Evolutionary conservation across 257 asterid species (phyloP).

Genomic region (Solanum chaucha): DNA sequence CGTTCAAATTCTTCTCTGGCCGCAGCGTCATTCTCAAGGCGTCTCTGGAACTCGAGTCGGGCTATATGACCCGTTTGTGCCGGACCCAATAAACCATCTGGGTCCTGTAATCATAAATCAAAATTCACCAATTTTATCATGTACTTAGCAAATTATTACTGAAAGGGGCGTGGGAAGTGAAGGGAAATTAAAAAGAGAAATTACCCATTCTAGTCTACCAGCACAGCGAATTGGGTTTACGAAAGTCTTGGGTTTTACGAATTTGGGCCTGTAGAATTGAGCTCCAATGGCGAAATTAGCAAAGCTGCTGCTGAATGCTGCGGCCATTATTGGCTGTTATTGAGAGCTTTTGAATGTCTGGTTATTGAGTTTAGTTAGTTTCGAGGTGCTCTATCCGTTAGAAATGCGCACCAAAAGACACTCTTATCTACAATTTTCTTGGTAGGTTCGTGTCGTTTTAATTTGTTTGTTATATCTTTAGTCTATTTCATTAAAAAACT

Average conservation of each 20-base stretch:
- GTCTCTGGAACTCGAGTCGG: conserved; percentile 49
- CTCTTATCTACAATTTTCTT: not conserved
- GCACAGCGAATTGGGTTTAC: conserved; percentile 47
- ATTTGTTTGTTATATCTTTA: too few relatives aligned
- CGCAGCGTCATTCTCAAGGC: conserved; percentile 55
- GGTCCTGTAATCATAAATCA: conserved; percentile 45
- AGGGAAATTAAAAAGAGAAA: not conserved
- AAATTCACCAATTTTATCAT: not conserved
- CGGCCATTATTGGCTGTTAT: conserved; percentile 45
- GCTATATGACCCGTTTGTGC: conserved; percentile 64
- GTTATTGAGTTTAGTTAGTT: not conserved
- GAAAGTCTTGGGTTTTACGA: conserved; percentile 18
- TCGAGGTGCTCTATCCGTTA: conserved; percentile 33
- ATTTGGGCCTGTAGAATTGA: conserved; percentile 6
- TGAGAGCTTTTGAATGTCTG: conserved; percentile 5
- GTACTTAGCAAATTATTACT: not conserved
- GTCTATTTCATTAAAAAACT: too few relatives aligned
- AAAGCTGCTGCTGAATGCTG: conserved; percentile 33
- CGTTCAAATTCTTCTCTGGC: conserved; percentile 75
- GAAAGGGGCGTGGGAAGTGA: not conserved
- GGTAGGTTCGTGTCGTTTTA: too few relatives aligned
- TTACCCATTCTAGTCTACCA: conserved; percentile 58
- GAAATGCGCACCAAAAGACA: conserved; percentile 1
- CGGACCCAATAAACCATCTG: conserved; percentile 69
- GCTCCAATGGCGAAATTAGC: conserved; percentile 21